A percentile compares a stretch with the other conserved stretches of the same genome.
Conservation (phyloP, 495 filamentous ascomycete genomes). For the Annulohypoxylon bovei region DNA sequence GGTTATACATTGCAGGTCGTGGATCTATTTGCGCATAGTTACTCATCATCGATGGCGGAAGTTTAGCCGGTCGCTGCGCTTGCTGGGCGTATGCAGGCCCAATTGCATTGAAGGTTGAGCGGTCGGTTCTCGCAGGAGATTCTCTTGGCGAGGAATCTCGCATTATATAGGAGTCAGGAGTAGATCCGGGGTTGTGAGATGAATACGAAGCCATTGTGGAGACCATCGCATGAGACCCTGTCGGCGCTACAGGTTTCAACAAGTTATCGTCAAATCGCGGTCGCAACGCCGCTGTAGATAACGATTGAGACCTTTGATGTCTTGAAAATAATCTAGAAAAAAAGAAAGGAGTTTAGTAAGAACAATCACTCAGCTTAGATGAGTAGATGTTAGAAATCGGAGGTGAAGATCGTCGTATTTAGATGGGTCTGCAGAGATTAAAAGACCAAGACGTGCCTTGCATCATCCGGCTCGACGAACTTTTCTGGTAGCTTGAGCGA, state of each 20-base stretch:
- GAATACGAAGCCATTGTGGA: slow-evolving; percentile 34
- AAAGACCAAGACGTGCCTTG: slow-evolving; percentile 40
- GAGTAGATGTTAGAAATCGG: slow-evolving; percentile 28
- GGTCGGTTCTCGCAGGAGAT: slow-evolving; percentile 20
- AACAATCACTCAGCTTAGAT: slow-evolving; percentile 12
- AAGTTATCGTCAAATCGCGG: slow-evolving; percentile 31
- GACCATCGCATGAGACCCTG: slow-evolving; percentile 13
- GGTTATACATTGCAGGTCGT: slow-evolving; percentile 36
- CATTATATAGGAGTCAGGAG: slow-evolving; percentile 27
- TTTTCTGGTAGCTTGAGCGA: slow-evolving; percentile 24
- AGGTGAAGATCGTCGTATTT: slow-evolving; percentile 43
- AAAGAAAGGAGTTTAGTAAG: slow-evolving; percentile 37
- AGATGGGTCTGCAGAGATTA: slow-evolving; percentile 43
- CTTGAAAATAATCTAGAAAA: slow-evolving; percentile 25
- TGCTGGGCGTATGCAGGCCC: slow-evolving; percentile 35
- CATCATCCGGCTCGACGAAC: slow-evolving; percentile 26
- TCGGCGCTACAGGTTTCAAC: slow-evolving; percentile 16
- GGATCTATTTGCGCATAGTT: slow-evolving; percentile 47
- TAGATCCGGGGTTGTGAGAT: slow-evolving; percentile 27
- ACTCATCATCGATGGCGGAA: slow-evolving; percentile 40
- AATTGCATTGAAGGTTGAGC: slow-evolving; percentile 32
- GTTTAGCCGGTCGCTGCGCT: slow-evolving; percentile 25
- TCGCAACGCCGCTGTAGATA: slow-evolving; percentile 25
- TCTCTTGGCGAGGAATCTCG: slow-evolving; percentile 16
- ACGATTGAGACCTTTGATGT: slow-evolving; percentile 39